These are phyloP conservation scores for Dactylellina haptotyla DNA, from an alignment of 2,329 filamentous ascomycete species.

Conservation along the genomic window DNA sequence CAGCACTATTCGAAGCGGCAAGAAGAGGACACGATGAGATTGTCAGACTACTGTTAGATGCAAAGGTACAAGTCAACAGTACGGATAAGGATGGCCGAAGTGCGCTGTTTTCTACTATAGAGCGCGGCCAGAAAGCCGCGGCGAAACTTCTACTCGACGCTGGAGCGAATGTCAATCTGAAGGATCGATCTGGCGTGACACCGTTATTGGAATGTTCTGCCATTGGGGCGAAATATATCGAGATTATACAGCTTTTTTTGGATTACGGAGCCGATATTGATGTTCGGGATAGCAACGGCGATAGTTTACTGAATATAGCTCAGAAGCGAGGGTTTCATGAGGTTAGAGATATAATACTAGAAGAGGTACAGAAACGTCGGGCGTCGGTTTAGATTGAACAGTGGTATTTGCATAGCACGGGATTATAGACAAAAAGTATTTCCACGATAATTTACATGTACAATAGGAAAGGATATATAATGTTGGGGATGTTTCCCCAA, in stretches of 20 bases:
- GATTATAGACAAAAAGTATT: not conserved
- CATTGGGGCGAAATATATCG: slow-evolving; percentile 10
- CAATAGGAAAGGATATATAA: not conserved
- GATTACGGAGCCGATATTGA: slow-evolving; percentile 17
- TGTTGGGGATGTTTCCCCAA: too few relatives aligned
- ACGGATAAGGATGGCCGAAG: not conserved
- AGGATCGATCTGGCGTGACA: slow-evolving; percentile 14
- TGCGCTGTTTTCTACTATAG: slow-evolving; percentile 20
- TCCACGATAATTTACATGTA: not conserved
- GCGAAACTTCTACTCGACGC: slow-evolving; percentile 25
- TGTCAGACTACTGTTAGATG: slow-evolving; percentile 8
- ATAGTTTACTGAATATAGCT: not conserved
- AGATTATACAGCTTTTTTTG: slow-evolving; percentile 14
- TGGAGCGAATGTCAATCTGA: slow-evolving; percentile 24
- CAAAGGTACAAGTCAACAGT: slow-evolving; percentile 1
- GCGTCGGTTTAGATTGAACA: too few relatives aligned
- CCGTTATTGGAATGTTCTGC: slow-evolving; percentile 18
- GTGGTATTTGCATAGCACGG: too few relatives aligned
- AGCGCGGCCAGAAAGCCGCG: slow-evolving; percentile 1
- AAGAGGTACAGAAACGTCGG: not conserved
- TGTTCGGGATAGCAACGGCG: slow-evolving; percentile 3
- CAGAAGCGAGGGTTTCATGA: not conserved
- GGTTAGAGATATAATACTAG: not conserved
- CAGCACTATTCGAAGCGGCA: slow-evolving; percentile 14
- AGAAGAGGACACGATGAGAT: slow-evolving; percentile 12